Evolutionary conservation across 2,329 filamentous ascomycete genomes (phyloP).

Genomic region (Botrytis paeoniae): DNA sequence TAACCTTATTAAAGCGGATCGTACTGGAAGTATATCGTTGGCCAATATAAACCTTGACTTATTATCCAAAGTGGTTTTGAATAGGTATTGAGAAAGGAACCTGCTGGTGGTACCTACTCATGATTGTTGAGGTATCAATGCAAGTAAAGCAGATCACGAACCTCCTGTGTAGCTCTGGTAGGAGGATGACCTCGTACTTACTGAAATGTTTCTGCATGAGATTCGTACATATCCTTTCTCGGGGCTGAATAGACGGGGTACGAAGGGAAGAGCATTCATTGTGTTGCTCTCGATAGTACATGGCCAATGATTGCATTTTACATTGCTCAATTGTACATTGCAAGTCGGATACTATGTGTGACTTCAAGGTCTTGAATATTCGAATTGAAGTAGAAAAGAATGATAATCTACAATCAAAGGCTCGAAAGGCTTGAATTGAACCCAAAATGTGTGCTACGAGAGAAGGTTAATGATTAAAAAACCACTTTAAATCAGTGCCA

Average conservation of each 20-base stretch:
- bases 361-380: background rate
- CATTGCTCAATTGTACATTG: background rate
- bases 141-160: background rate
- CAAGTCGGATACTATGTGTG: background rate
- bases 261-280: background rate
- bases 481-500: background rate
- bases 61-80: background rate
- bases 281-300: background rate
- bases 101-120: background rate
- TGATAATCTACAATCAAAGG: background rate
- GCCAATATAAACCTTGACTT: background rate
- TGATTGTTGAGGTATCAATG: background rate
- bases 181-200: background rate
- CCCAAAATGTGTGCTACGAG: background rate
- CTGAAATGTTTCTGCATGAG: background rate
- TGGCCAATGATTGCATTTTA: background rate
- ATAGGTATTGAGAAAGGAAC: background rate
- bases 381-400: background rate
- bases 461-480: background rate
- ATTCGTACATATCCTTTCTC: background rate
- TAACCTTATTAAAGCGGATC: constrained; percentile 3
- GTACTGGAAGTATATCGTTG: background rate
- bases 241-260: background rate
- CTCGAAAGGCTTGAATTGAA: background rate
- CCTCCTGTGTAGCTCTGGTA: background rate